phyloP scores from a whole-genome alignment of 2,329 filamentous ascomycete genomes.

The Fusarium nematophilum region DNA sequence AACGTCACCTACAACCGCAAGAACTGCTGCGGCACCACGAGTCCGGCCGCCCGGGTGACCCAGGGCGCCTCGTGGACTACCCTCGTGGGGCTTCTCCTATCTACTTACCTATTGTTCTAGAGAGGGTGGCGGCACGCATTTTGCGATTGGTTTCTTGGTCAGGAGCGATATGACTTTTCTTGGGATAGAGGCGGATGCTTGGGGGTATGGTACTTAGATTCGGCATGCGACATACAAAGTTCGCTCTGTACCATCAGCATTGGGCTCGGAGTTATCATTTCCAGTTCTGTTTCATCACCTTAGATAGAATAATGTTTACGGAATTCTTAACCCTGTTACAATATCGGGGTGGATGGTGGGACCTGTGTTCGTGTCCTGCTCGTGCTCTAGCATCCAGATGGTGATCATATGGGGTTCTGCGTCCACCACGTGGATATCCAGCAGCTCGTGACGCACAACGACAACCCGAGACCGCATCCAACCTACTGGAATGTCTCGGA shows the following conservation, averaged over 20 bases:
- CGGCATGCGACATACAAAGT: slow-evolving; percentile 16
- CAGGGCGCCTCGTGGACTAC: slow-evolving; percentile 33
- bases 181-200: slow-evolving; percentile 25
- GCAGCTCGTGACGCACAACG: too few relatives aligned
- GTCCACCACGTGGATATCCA: too few relatives aligned
- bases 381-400: too few relatives aligned
- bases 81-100: slow-evolving; percentile 35
- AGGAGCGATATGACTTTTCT: slow-evolving; percentile 33
- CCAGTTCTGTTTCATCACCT: not conserved
- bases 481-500: too few relatives aligned
- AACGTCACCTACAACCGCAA: slow-evolving; percentile 74
- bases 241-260: slow-evolving; percentile 4
- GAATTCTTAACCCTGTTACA: not conserved
- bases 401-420: too few relatives aligned
- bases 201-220: slow-evolving; percentile 16
- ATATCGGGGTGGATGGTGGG: too few relatives aligned
- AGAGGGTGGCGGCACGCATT: not conserved
- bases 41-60: slow-evolving; percentile 44
- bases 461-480: too few relatives aligned
- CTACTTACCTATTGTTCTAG: slow-evolving; percentile 37
- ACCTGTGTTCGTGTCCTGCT: too few relatives aligned
- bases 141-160: slow-evolving; percentile 6
- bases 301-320: slow-evolving; percentile 13
- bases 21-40: slow-evolving; percentile 64
- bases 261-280: slow-evolving; percentile 1